These are phyloP conservation scores for Neonectria coccinea DNA, from an alignment of 2,329 filamentous ascomycete genomes.

Conservation along the genomic window DNA sequence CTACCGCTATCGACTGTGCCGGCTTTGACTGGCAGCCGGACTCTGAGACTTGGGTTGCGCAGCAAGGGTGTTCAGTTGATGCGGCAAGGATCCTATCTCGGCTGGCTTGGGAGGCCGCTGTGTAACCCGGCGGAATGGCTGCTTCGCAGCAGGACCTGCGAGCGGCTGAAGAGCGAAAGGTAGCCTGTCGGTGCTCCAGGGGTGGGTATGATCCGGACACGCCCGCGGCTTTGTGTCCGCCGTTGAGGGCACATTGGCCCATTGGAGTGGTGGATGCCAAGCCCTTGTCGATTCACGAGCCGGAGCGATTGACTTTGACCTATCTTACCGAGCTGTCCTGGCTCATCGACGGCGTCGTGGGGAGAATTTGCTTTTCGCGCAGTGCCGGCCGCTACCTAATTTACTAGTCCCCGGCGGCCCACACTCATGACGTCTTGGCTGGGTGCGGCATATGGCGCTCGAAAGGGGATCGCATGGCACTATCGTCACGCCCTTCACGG, in stretches of 20 bases:
- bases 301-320: conserved; percentile 42
- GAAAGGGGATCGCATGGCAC: conserved; percentile 40
- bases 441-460: conserved; percentile 43
- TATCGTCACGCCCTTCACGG: conserved; percentile 39
- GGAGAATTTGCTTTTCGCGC: conserved; percentile 46
- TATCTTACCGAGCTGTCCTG: conserved; percentile 35
- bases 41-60: conserved; percentile 28
- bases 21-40: conserved; percentile 32
- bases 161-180: conserved; percentile 17
- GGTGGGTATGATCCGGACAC: conserved; percentile 33
- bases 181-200: background rate
- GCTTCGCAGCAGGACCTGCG: conserved; percentile 5
- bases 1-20: conserved; percentile 33
- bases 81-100: conserved; percentile 31
- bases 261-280: conserved; percentile 30
- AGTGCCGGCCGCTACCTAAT: conserved; percentile 43
- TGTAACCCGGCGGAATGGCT: conserved; percentile 22
- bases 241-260: conserved; percentile 18
- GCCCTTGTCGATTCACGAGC: conserved; percentile 41
- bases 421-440: conserved; percentile 46
- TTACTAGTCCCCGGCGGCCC: conserved; percentile 41
- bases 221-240: conserved; percentile 28
- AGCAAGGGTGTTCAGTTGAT: conserved; percentile 34
- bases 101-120: conserved; percentile 30
- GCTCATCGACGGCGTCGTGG: conserved; percentile 31